Percentiles rank a stretch among this genome's conserved stretches.
Evolutionary conservation across 2,329 filamentous ascomycete genomes (phyloP).

Genomic region (Blastomyces silverae): DNA sequence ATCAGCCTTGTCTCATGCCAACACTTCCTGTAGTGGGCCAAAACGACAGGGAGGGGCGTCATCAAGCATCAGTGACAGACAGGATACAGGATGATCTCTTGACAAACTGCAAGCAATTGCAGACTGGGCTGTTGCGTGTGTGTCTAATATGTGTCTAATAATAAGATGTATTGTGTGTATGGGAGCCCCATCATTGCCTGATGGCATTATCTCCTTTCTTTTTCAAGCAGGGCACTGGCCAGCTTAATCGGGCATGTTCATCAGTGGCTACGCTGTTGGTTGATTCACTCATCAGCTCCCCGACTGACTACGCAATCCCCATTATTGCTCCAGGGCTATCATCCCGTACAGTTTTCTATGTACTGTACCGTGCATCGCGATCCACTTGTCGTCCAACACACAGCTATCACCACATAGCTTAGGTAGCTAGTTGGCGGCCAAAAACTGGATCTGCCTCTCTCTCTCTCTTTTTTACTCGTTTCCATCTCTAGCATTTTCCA

Average conservation of each 20-base stretch:
- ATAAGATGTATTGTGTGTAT: background rate
- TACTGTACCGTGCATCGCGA: background rate
- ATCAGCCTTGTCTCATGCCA: background rate
- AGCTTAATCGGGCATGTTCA: background rate
- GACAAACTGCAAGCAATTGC: background rate
- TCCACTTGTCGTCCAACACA: background rate
- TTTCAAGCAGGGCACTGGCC: background rate
- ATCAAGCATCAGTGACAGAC: constrained; percentile 6
- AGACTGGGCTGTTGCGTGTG: background rate
- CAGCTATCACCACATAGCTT: background rate
- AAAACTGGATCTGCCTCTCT: background rate
- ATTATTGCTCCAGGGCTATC: background rate
- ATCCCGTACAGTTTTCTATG: background rate
- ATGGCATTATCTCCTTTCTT: background rate
- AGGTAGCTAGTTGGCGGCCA: background rate
- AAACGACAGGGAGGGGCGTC: background rate
- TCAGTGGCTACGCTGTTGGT: background rate
- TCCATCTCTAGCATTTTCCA: background rate
- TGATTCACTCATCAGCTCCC: background rate
- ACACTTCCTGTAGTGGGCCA: background rate
- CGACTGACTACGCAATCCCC: background rate
- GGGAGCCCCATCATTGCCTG: background rate
- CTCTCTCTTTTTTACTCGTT: background rate
- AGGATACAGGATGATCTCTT: background rate
- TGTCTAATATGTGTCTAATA: constrained; percentile 1